phyloP scores from a whole-genome alignment of 2,329 filamentous ascomycete genomes.

The Venturia asperata region DNA sequence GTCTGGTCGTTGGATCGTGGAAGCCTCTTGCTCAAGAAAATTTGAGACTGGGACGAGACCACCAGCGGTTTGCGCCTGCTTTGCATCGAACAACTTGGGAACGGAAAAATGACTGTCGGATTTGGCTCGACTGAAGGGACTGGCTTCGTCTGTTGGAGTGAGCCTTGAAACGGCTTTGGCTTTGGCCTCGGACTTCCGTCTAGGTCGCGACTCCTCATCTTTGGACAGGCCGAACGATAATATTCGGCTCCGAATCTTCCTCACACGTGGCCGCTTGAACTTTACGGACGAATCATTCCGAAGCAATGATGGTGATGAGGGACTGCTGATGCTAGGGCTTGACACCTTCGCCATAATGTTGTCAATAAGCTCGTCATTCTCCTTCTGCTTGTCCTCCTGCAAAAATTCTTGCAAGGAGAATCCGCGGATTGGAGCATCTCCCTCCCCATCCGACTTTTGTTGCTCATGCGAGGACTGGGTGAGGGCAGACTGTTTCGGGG shows the following conservation, averaged over 20 bases:
- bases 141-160: background rate
- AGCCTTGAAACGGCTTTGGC: background rate
- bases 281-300: background rate
- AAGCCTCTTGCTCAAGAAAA: background rate
- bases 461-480: background rate
- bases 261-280: background rate
- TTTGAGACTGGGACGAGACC: background rate
- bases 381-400: conserved; percentile 5
- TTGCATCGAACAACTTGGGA: background rate
- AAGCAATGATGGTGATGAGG: background rate
- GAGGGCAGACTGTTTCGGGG: background rate
- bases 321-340: background rate
- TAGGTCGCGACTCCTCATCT: background rate
- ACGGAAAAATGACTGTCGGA: background rate
- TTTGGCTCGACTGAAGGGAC: background rate
- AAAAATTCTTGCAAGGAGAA: background rate
- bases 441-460: background rate
- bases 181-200: background rate
- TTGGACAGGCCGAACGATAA: background rate
- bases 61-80: background rate
- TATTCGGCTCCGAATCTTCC: background rate
- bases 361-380: conserved; percentile 10
- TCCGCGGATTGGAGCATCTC: background rate
- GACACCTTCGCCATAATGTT: background rate
- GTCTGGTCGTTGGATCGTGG: background rate